Base-by-base conservation (phyloP, 306 rosid species). In the Trifolium repens region DNA sequence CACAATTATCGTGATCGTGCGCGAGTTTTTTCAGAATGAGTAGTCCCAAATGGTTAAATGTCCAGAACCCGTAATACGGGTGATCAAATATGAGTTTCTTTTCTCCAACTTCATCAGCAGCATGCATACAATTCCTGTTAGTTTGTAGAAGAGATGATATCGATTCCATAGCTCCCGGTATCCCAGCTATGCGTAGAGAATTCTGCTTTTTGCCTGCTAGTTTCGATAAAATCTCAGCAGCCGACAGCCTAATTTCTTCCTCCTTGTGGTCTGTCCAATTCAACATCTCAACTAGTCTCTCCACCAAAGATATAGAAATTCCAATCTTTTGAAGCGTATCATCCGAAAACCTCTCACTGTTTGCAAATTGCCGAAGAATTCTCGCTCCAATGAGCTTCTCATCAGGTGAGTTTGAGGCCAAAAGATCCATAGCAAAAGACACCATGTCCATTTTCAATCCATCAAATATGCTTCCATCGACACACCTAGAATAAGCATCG, bases 371-470 rank as follows among this genome's bases (percentile, higher is more conserved):
- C 43, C 84, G 78, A 75, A 96, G 96, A 80, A 92, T 89, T 72
- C 93, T 81, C 0, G 80, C 90, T 9, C 99, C 99, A 6, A 90
- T 86, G 32, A 96, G 96, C 86, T 96, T 91, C 84, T 96, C 99
- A 66, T 96, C 99, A 0, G 99, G 70, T 8, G 96, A 96, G 64
- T 74, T 85, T 37, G 99, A 96, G 59, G 75, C 84, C 85, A 92
- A 70, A 12, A 96, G 90, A 73, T 92, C 98, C 91, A 89, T 90
- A 27, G 86, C 92, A 73, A 89, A 90, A 69, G 90, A 79, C 9
- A 90, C 93, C 91, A 96, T 88, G 74, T 96, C 99, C 99, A 96
- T 92, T 77, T 96, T 87, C 86, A 96, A 64, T 4, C 99, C 98
- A 85, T 96, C 97, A 82, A 96, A 96, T 69, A 96, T 79, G 83